phyloP scores from a whole-genome alignment of 176 grass and related monocot genomes.

The Chrysopogon serrulatus region DNA sequence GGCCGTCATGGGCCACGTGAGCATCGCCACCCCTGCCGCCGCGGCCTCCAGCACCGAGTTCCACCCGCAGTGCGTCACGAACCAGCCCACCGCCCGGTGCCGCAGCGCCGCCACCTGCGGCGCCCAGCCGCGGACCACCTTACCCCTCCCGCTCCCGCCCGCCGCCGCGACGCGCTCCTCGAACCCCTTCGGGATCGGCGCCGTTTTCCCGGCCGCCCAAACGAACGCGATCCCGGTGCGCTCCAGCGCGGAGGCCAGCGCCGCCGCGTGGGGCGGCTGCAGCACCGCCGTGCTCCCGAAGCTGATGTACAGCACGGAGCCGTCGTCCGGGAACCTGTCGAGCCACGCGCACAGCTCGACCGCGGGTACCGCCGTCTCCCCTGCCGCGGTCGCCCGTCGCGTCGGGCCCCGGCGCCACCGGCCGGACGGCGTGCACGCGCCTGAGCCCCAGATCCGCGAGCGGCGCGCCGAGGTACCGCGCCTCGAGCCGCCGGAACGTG shows the following conservation, averaged over 20 bases:
- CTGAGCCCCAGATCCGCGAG: slow-evolving; percentile 29
- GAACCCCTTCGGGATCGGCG: slow-evolving; percentile 43
- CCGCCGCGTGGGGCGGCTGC: slow-evolving; percentile 6
- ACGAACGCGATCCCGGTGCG: slow-evolving; percentile 33
- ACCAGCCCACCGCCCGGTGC: slow-evolving; percentile 53
- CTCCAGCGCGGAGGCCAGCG: slow-evolving; percentile 50
- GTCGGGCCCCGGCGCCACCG: slow-evolving; percentile 25
- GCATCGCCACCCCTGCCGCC: slow-evolving; percentile 58
- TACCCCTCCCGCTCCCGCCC: neutral
- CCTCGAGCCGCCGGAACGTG: slow-evolving; percentile 44
- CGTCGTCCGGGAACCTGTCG: too few relatives aligned
- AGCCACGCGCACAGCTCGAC: too few relatives aligned
- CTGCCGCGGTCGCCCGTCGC: slow-evolving; percentile 6
- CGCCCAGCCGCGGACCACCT: slow-evolving; percentile 54
- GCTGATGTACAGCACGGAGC: too few relatives aligned
- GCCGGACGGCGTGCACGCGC: slow-evolving; percentile 37
- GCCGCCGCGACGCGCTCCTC: slow-evolving; percentile 21
- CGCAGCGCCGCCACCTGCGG: slow-evolving; percentile 58
- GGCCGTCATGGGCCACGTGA: slow-evolving; percentile 59
- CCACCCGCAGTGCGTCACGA: slow-evolving; percentile 67
- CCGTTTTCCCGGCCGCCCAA: slow-evolving; percentile 20
- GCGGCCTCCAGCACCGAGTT: slow-evolving; percentile 51
- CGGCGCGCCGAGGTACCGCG: slow-evolving; percentile 17
- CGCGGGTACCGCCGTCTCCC: too few relatives aligned
- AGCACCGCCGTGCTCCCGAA: slow-evolving; percentile 40